Evolutionary conservation across 2,329 filamentous ascomycete species (phyloP).

Genomic region (Microdochium nivale): DNA sequence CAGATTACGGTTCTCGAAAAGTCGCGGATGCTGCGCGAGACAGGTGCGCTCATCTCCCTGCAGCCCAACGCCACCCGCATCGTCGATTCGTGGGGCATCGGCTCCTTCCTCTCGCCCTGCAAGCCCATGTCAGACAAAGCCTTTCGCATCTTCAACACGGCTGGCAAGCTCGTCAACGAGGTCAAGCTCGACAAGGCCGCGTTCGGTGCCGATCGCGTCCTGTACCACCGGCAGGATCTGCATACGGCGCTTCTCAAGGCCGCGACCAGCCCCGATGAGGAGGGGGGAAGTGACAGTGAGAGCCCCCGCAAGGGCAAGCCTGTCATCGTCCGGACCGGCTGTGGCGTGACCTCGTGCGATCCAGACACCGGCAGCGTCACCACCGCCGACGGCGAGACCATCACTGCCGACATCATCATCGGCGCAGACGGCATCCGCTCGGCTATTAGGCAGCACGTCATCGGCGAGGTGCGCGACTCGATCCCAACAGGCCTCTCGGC

Average conservation of each 20-base stretch:
- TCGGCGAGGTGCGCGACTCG: constrained; percentile 8
- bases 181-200: constrained; percentile 19
- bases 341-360: constrained; percentile 27
- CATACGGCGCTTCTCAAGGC: constrained; percentile 20
- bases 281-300: too few species aligned
- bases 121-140: constrained; percentile 24
- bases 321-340: constrained; percentile 9
- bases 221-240: constrained; percentile 31
- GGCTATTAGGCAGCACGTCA: constrained; percentile 7
- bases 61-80: constrained; percentile 31
- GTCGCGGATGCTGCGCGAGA: constrained; percentile 21
- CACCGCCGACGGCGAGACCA: constrained; percentile 20
- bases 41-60: constrained; percentile 30
- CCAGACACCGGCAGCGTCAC: constrained; percentile 22
- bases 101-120: constrained; percentile 14
- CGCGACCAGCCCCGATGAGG: constrained; percentile 8
- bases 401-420: constrained; percentile 22
- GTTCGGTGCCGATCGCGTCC: constrained; percentile 28
- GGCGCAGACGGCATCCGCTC: constrained; percentile 26
- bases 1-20: constrained; percentile 14
- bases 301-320: neutral
- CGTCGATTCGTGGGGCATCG: constrained; percentile 19
- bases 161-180: constrained; percentile 16
- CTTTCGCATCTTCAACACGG: constrained; percentile 20
- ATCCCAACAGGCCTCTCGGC: constrained; percentile 26